Percentiles rank a stretch among this genome's conserved stretches.
phyloP scores from a whole-genome alignment of 148 eudicot species.

The Vaccinium myrtillus region DNA sequence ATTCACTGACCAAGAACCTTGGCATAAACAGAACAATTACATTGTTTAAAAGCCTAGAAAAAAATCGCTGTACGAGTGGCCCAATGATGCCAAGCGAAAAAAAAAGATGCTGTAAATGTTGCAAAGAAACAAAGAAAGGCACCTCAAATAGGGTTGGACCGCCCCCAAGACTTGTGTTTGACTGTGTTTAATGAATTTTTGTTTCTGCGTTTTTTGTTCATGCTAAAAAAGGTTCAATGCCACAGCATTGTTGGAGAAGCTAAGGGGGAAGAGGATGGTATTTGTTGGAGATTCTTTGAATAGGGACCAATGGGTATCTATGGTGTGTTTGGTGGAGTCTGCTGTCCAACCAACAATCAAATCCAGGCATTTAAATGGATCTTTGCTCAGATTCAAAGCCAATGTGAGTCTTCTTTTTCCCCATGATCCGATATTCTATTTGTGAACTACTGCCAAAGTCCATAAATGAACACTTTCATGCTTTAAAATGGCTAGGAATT shows the following conservation, averaged over 20 bases:
- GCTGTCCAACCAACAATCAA: constrained; percentile 44
- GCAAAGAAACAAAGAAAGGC: too few species aligned
- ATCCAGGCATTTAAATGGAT: constrained; percentile 51
- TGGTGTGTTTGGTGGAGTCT: constrained; percentile 69
- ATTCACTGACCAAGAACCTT: not conserved
- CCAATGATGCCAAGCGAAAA: too few species aligned
- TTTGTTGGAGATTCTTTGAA: constrained; percentile 85
- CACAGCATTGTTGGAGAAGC: constrained; percentile 59
- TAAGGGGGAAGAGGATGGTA: constrained; percentile 72
- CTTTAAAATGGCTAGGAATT: not conserved
- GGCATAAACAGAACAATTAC: not conserved
- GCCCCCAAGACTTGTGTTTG: too few species aligned
- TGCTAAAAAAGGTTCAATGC: constrained; percentile 66
- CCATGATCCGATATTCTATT: not conserved
- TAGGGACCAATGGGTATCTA: constrained; percentile 87
- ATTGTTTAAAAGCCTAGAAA: too few species aligned
- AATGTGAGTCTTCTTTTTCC: constrained; percentile 35
- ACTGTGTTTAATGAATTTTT: not conserved
- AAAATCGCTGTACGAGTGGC: too few species aligned
- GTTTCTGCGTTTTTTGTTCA: constrained; percentile 16
- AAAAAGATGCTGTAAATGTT: too few species aligned
- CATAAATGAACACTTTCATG: not conserved
- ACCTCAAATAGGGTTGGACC: too few species aligned
- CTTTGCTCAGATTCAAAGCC: constrained; percentile 62
- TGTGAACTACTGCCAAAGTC: not conserved